A percentile compares a stretch with the other conserved stretches of the same genome.
phyloP scores from a whole-genome alignment of 148 eudicot genomes.

The Drosera capensis region DNA sequence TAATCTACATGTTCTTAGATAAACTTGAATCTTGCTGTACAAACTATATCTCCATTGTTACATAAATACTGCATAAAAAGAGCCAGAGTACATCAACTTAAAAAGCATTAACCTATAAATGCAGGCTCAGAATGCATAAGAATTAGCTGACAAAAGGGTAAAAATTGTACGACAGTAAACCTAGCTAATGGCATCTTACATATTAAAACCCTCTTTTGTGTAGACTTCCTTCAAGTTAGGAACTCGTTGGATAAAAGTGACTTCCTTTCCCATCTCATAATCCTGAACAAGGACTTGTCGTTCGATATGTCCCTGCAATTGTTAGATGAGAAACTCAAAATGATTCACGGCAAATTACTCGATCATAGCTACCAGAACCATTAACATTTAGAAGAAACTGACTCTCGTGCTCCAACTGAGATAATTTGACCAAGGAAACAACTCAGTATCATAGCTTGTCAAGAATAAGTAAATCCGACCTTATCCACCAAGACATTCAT shows the following conservation, averaged over 20 bases:
- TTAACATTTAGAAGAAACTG: no score
- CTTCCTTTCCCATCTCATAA: slow-evolving; percentile 56
- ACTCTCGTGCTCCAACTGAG: no score
- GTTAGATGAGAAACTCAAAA: slow-evolving; percentile 5
- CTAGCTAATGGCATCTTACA: slow-evolving; percentile 37
- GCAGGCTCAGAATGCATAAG: no score
- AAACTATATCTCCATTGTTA: no score
- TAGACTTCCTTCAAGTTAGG: slow-evolving; percentile 76
- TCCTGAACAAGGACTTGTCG: slow-evolving; percentile 82
- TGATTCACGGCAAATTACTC: background rate
- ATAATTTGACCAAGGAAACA: no score
- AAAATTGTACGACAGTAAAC: background rate
- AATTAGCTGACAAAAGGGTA: slow-evolving; percentile 1
- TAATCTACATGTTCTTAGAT: no score
- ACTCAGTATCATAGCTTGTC: no score
- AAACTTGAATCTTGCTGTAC: no score
- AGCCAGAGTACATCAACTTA: no score
- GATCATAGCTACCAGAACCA: no score
- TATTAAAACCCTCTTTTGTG: slow-evolving; percentile 66
- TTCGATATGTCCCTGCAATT: slow-evolving; percentile 58
- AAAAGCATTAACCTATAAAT: no score
- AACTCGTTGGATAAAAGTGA: slow-evolving; percentile 60
- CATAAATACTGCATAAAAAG: no score
- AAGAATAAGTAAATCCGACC: slow-evolving; percentile 40
- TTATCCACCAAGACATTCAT: slow-evolving; percentile 76